Base-by-base conservation (phyloP, 495 filamentous ascomycete species). In the Aspergillus diversus region DNA sequence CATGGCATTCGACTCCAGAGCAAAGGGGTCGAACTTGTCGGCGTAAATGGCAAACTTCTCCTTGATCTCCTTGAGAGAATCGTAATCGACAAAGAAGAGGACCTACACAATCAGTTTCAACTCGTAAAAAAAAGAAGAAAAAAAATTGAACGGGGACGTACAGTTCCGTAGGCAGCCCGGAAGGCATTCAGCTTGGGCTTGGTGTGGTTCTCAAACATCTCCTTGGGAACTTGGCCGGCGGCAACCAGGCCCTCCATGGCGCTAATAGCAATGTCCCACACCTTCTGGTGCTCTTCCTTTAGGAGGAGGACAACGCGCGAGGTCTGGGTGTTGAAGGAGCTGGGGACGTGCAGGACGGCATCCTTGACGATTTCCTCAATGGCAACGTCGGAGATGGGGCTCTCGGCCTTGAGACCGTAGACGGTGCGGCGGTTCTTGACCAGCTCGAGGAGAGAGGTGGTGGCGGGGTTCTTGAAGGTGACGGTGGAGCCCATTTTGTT, bases 291-390 rank as follows among this genome's bases (percentile, higher is more conserved):
- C 69, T 84, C 75, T 54, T 84, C 75, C 68, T 78, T 78, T 55
- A 84, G 61, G 13, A 83, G 69, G 5, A 85, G 69, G 12, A 81
- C 75, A 11, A 78, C 59, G 31, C 82, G 81, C 9, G 77, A 78
- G 50, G 82, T 81, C 69, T 85, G 82, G 60, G 78, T 81, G 72
- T 85, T 83, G 75, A 83, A 85, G 16, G 82, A 75, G 67, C 75
- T 80, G 63, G 82, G 82, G 5, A 77, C 71, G 59, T 79, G 74
- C 27, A 80, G 77, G 49, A 85, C 64, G n/a, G 79, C 70, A 54
- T 78, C 64, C 48, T 69, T 52, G 60, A 83, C 75, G 54, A 85
- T 75, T 42, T 58, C 33, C 63, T 78, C 66, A 59, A 78, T 75
- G 68, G 67, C 66, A 37, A 72, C 71, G 54, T 78, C 75, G 42